These are phyloP conservation scores for Alternaria sp. DNA, from an alignment of 2,329 filamentous ascomycete species.

Conservation along the genomic window DNA sequence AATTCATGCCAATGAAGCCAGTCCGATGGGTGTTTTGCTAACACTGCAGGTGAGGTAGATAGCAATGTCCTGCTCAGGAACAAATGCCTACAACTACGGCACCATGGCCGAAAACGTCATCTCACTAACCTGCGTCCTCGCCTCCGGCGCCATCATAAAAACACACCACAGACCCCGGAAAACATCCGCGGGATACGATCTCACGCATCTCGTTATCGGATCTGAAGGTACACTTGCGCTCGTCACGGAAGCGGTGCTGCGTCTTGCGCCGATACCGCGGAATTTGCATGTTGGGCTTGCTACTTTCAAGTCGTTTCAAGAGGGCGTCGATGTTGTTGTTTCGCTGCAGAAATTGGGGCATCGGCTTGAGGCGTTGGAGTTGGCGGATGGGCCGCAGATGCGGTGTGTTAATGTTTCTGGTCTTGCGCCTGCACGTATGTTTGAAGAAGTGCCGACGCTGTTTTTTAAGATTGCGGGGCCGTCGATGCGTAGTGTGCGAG, in stretches of 20 bases:
- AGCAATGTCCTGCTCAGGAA: slow-evolving; percentile 73
- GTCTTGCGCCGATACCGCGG: slow-evolving; percentile 77
- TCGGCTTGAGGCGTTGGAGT: slow-evolving; percentile 85
- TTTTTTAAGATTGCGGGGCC: slow-evolving; percentile 78
- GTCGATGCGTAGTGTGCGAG: slow-evolving; percentile 65
- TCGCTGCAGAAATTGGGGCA: slow-evolving; percentile 78
- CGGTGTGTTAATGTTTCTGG: slow-evolving; percentile 69
- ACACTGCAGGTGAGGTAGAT: too few species aligned
- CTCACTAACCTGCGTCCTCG: slow-evolving; percentile 81
- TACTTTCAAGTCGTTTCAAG: slow-evolving; percentile 67
- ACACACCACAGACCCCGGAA: slow-evolving; percentile 86
- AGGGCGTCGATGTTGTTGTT: slow-evolving; percentile 77
- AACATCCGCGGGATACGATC: slow-evolving; percentile 87
- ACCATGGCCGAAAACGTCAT: slow-evolving; percentile 95
- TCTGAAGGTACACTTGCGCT: slow-evolving; percentile 90
- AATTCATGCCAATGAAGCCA: too few species aligned
- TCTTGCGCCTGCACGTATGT: slow-evolving; percentile 56
- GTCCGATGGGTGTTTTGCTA: too few species aligned
- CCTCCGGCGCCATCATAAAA: slow-evolving; percentile 85
- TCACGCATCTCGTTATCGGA: slow-evolving; percentile 86
- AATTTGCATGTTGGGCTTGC: slow-evolving; percentile 78
- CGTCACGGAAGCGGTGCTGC: slow-evolving; percentile 87
- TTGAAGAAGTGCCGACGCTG: slow-evolving; percentile 71
- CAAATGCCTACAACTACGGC: slow-evolving; percentile 89
- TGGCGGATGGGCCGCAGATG: slow-evolving; percentile 89